Evolutionary conservation across 495 filamentous ascomycete species (phyloP).

Genomic region (Neurospora discreta): DNA sequence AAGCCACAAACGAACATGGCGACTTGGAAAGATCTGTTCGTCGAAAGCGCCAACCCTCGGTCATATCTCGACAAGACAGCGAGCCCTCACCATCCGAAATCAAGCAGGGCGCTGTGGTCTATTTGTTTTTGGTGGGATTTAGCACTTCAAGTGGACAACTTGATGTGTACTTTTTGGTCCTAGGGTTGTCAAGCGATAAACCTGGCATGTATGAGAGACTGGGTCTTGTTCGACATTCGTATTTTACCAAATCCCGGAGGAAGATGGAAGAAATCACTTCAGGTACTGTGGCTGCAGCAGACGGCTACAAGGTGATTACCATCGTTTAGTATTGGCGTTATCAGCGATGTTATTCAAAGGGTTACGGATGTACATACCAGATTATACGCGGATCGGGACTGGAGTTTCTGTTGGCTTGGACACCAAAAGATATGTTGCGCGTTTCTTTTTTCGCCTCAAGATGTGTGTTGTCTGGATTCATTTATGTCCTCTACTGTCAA

Average conservation of each 20-base stretch:
- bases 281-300: background rate
- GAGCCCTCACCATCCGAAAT: background rate
- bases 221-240: background rate
- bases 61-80: background rate
- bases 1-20: background rate
- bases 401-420: background rate
- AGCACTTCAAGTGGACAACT: no score
- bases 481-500: background rate
- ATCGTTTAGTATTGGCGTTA: background rate
- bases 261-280: background rate
- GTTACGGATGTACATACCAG: background rate
- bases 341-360: background rate
- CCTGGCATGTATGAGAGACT: background rate
- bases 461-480: background rate
- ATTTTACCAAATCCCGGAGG: background rate
- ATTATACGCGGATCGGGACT: background rate
- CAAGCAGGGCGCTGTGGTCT: background rate
- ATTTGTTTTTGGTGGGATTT: background rate
- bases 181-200: background rate
- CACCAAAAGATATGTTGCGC: background rate
- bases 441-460: background rate
- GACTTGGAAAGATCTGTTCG: background rate
- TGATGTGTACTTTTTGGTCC: background rate
- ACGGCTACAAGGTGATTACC: background rate
- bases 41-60: background rate